Evolutionary conservation across 148 eudicot species (phyloP), one percentile per base, ranked within the genome.

Genomic region (Rhododendron simsii): DNA sequence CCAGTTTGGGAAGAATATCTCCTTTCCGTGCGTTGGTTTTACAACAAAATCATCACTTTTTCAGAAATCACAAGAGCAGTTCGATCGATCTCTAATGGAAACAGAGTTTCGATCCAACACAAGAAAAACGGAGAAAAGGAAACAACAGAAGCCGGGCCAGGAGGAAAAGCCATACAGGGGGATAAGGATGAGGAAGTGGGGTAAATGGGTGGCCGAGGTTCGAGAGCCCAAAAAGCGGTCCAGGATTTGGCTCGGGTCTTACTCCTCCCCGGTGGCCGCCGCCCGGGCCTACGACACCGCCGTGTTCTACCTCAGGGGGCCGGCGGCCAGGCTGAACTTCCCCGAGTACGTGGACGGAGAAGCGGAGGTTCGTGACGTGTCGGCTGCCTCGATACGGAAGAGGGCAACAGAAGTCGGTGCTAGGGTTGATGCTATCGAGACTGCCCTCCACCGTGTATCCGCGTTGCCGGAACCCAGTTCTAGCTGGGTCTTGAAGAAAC

Each of bases 271-370:
- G 15, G 73, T 67, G 5, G 73, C 73, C 15, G 73, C 73, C 15
- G 73, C 73, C 33, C 73, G 73, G 33, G 73, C 73, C 33, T 67
- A 67, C 73, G 73, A 67, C 73, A 67, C 73, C 73, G 73, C 73
- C 73, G 14, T 67, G 73, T 67, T 67, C 73, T 67, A 67, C 35
- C 73, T 67, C 73, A 4, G 73, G 4, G 73, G 73, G 5, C 73
- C 33, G 2, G 28, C 73, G 14, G 73, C 73, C 5, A 26, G 73
- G 33, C 73, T 67, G 3, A 67, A 67, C 33, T 67, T 67, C 33
- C 73, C 73, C 0, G 73, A 67, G 33, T 10, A 67, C 35, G 73
- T 67, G 5, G 73, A 28, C 33, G 73, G 33, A 0, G 73, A 26
- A 12, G 73, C 15, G 5, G 33, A 67, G 73, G 33, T n/a, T 3